Percentiles rank a stretch among this genome's conserved stretches.
These are phyloP conservation scores for Lentinula edodes DNA, from an alignment of 768 basidiomycete species.

Conservation along the genomic window DNA sequence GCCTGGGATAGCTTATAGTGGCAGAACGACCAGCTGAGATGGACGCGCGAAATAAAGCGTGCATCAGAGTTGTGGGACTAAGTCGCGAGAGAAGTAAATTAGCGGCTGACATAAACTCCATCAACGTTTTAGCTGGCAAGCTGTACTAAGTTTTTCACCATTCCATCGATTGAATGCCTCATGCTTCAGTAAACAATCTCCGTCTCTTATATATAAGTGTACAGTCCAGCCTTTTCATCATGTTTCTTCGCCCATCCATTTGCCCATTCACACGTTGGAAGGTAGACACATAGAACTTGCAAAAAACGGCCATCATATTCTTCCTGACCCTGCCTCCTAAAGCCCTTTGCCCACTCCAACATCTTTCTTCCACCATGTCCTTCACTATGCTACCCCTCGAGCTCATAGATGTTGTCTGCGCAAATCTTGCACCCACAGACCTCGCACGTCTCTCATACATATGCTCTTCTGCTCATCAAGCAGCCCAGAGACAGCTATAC, in stretches of 20 bases:
- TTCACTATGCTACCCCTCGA: constrained; percentile 51
- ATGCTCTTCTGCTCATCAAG: constrained; percentile 31
- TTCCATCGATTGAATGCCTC: constrained; percentile 19
- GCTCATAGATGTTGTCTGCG: constrained; percentile 50
- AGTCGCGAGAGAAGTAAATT: background rate
- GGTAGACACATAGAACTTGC: background rate
- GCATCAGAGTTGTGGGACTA: background rate
- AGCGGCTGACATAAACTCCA: constrained; percentile 1
- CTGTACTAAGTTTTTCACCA: constrained; percentile 12
- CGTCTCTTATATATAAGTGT: background rate
- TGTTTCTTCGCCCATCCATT: constrained; percentile 9
- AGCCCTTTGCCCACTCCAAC: constrained; percentile 5
- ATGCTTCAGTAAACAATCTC: background rate
- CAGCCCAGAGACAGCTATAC: constrained; percentile 62
- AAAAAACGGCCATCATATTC: constrained; percentile 32
- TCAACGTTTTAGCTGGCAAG: constrained; percentile 1
- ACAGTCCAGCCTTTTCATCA: constrained; percentile 9
- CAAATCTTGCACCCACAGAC: constrained; percentile 22
- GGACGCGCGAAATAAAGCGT: constrained; percentile 4
- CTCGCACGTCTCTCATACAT: constrained; percentile 48
- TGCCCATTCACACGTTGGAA: constrained; percentile 21
- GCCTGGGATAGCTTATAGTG: background rate
- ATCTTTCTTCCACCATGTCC: constrained; percentile 31
- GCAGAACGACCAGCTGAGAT: background rate
- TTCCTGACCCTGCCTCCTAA: constrained; percentile 14